These are phyloP conservation scores for Diphasiastrum complanatum DNA, from an alignment of 83 land plant genomes.

Conservation along the genomic window DNA sequence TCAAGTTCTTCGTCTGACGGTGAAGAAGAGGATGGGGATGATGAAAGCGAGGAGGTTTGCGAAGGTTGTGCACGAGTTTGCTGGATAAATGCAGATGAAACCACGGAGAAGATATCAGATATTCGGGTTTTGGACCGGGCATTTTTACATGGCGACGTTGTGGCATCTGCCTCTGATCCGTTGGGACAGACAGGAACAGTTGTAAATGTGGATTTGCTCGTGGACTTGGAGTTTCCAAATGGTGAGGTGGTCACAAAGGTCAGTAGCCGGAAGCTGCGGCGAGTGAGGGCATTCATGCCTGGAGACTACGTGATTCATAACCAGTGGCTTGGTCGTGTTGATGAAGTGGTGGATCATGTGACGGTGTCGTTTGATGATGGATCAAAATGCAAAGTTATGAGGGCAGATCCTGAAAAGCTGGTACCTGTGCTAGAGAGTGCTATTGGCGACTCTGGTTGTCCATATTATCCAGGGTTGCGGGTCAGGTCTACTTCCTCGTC, in stretches of 20 bases:
- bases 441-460: constrained; percentile 53
- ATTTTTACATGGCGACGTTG: constrained; percentile 80
- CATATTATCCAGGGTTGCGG: constrained; percentile 76
- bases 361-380: constrained; percentile 77
- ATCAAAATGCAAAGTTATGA: constrained; percentile 52
- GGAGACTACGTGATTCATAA: constrained; percentile 79
- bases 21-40: constrained; percentile 19
- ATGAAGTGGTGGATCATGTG: constrained; percentile 52
- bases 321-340: constrained; percentile 81
- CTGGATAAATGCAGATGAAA: constrained; percentile 62
- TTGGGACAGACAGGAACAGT: constrained; percentile 77
- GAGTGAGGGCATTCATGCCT: constrained; percentile 36
- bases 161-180: constrained; percentile 64
- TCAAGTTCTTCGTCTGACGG: constrained; percentile 16
- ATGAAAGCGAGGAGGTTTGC: constrained; percentile 29
- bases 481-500: constrained; percentile 38
- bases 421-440: constrained; percentile 40
- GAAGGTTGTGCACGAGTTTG: constrained; percentile 57
- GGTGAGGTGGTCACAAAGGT: constrained; percentile 4
- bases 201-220: constrained; percentile 52
- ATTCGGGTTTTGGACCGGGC: constrained; percentile 63
- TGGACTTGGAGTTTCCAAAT: constrained; percentile 52
- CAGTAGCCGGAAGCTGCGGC: constrained; percentile 20
- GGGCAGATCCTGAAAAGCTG: constrained; percentile 43
- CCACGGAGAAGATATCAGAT: constrained; percentile 40